phyloP scores from a whole-genome alignment of 768 basidiomycete species.

The Podaxis pistillaris region DNA sequence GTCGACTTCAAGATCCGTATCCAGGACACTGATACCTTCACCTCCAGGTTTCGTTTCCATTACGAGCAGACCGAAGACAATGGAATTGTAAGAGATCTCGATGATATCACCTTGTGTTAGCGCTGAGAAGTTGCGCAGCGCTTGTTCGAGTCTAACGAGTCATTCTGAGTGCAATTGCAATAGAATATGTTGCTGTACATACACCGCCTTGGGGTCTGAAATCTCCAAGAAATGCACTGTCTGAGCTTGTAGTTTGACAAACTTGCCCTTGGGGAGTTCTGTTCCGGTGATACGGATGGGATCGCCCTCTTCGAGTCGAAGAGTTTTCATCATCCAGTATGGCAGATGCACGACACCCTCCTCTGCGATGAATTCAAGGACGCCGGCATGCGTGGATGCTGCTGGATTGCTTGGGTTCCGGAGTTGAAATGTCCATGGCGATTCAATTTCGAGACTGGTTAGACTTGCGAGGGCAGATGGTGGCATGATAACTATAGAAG shows the following conservation, averaged over 20 bases:
- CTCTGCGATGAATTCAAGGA: conserved; percentile 97
- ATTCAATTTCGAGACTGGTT: conserved; percentile 82
- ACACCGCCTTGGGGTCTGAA: conserved; percentile 98
- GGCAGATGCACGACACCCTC: conserved; percentile 95
- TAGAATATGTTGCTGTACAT: conserved; percentile 32
- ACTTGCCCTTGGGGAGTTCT: conserved; percentile 86
- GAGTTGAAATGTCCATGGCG: conserved; percentile 96
- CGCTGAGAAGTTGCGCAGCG: conserved; percentile 87
- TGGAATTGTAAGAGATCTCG: conserved; percentile 95
- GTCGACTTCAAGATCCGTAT: conserved; percentile 98
- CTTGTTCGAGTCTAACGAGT: conserved; percentile 79
- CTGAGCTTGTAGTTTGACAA: conserved; percentile 97
- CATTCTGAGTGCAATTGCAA: not conserved
- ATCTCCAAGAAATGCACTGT: conserved; percentile 94
- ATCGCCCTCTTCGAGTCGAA: conserved; percentile 92
- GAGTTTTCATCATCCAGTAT: conserved; percentile 99
- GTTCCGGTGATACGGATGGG: conserved; percentile 90
- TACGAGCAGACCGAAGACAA: conserved; percentile 91
- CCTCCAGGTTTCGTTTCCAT: conserved; percentile 92
- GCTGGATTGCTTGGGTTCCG: conserved; percentile 86
- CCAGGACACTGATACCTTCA: conserved; percentile 84
- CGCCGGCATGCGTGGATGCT: conserved; percentile 92
- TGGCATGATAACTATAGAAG: conserved; percentile 88
- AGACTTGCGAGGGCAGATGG: conserved; percentile 90
- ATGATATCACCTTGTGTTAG: conserved; percentile 96